Base-by-base conservation (phyloP, 2,329 filamentous ascomycete species). In the Epichloe sp. region DNA sequence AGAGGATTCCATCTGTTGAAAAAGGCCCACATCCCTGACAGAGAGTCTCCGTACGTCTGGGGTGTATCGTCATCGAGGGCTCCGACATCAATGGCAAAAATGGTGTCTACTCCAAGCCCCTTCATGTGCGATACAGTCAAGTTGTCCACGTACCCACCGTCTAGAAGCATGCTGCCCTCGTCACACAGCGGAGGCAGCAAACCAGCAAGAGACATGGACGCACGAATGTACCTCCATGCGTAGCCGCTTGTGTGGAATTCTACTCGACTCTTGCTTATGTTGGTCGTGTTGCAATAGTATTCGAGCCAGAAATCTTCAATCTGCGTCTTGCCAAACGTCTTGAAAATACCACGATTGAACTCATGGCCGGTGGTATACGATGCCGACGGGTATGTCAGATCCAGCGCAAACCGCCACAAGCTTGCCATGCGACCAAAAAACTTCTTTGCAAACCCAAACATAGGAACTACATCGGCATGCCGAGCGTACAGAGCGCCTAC, bases 251-350 rank as follows among this genome's bases (percentile, higher is more conserved):
- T 96, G 68, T 98, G 93, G 57, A 94, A 90, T 65, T 98, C 93
- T 3, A 82, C 82, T 19, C 91, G 80, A 54, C 86, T 93, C 67
- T 95, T 94, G 71, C 86, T 94, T 69, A 98, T 97, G 67, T 97
- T 98, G 38, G 94, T 98, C 0, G 93, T 97, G 69, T 98, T 98
- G 77, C 94, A 98, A 71, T 98, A 98, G 65, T 88, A 98, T 59
- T 95, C 89, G 11, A 98, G 78, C 93, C 93, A 98, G 62, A 97
- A 98, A 66, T 98, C 93, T 68, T 98, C 93, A 52, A 98, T 97
- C 64, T 97, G 93, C 10, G 88, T 87, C 61, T 96, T 88, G 14
- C 90, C 93, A 65, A 98, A 96, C 0, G 91, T 89, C 68, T 98
- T 98, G 79, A 96, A 98, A 57, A 98, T 96, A 41, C 93, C 93